Base-by-base conservation (phyloP, 1,284 basidiomycete species). In the Neolentinus lepideus region DNA sequence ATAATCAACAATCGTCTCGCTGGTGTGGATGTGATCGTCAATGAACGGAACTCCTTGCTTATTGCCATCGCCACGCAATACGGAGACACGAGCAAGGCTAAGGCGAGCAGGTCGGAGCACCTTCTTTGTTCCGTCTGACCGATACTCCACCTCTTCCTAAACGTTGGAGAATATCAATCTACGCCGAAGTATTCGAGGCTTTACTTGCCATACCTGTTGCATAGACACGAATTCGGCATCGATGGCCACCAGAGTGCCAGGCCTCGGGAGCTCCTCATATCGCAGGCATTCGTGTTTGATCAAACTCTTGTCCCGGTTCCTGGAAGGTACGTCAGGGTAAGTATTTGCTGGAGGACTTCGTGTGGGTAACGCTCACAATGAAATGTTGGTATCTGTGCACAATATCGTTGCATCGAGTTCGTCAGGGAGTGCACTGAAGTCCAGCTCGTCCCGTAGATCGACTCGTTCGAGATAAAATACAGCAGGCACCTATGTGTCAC, bases 171-270 rank as follows among this genome's bases (percentile, higher is more conserved):
- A 51, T 38, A 29, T 52, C 35, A 51, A 52, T 31, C 35, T 43
- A 58, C 6, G 8, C 35, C 38, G 19, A 3, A 9, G 38, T 14
- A 53, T 1, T n/a, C 25, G 16, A 38, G 33, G 27, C 53, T 26
- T 57, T 19, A 24, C 4, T 21, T 58, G 47, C 54, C 68, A 43
- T 59, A 88, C 90, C 75, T 94, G 90, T 68, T 98, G 94, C 77
- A 99, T 88, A 16, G 89, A 90, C 6, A 99, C 95, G 67, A 99
- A 99, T 68, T 99, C 97, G 1, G 97, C 94, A 66, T 99, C 97
- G 60, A 99, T 98, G 1, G 95, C 86, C 21, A 99, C 86, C 47
- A 97, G 73, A 2, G 90, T 95, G 2, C 94, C 96, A 10, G 87
- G 85, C 56, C 71, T 80, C 0, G 94, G 96, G 19, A 97, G 70